Percentiles rank a stretch among this genome's conserved stretches.
Conservation (phyloP, 148 eudicot species). For the Spergularia bocconei region DNA sequence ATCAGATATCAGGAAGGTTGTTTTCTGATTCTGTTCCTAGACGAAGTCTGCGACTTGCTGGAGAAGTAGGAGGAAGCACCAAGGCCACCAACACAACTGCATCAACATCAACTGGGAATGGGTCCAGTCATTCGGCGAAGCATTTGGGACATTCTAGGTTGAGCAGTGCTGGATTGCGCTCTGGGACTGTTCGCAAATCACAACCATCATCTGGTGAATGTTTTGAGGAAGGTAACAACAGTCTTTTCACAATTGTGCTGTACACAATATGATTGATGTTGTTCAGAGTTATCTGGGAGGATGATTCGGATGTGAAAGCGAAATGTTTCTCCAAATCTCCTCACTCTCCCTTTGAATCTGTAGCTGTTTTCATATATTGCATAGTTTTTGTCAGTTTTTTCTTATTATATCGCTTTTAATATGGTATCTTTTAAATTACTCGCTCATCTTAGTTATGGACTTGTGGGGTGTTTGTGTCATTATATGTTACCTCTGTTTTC, state of each 20-base stretch:
- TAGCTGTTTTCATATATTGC: too few relatives aligned
- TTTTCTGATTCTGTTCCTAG: slow-evolving; percentile 92
- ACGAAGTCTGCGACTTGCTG: slow-evolving; percentile 80
- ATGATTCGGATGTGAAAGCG: too few relatives aligned
- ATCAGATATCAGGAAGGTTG: slow-evolving; percentile 87
- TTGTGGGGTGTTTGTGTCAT: neutral
- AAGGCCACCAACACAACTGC: slow-evolving; percentile 36
- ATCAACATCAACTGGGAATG: slow-evolving; percentile 58
- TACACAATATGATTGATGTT: neutral
- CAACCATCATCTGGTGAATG: slow-evolving; percentile 58
- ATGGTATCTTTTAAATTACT: neutral
- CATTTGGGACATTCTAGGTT: slow-evolving; percentile 60
- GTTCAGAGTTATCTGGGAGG: neutral
- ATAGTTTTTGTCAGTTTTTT: neutral
- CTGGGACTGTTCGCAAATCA: slow-evolving; percentile 66
- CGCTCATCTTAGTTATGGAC: neutral
- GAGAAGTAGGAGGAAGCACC: slow-evolving; percentile 44
- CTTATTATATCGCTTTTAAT: neutral
- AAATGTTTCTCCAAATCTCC: too few relatives aligned
- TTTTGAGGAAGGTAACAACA: slow-evolving; percentile 69
- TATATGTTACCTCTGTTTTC: neutral
- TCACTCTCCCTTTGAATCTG: too few relatives aligned
- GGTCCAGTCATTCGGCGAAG: slow-evolving; percentile 68
- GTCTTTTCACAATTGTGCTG: neutral
- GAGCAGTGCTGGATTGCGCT: slow-evolving; percentile 57